Percentiles rank a stretch among this genome's conserved stretches.
Evolutionary conservation across 345 rosid genomes (phyloP).

Genomic region (Fremontodendron californicum): DNA sequence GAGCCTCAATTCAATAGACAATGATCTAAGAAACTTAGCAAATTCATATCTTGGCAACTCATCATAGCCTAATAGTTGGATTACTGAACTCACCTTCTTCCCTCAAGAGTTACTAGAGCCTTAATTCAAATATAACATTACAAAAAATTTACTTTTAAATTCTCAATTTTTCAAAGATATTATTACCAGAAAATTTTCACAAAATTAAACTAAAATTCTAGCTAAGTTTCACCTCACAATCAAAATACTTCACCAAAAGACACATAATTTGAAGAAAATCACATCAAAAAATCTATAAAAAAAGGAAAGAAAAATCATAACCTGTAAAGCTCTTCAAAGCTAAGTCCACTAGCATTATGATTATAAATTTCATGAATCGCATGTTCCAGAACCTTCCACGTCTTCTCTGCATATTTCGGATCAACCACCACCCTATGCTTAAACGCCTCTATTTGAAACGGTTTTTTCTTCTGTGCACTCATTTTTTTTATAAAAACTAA

Average conservation of each 20-base stretch:
- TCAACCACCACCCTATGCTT: constrained; percentile 73
- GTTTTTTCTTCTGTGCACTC: constrained; percentile 66
- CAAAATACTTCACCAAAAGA: background rate
- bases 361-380: constrained; percentile 78
- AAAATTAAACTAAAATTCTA: background rate
- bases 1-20: background rate
- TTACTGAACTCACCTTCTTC: background rate
- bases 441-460: constrained; percentile 72
- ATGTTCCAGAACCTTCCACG: constrained; percentile 73
- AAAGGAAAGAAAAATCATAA: constrained; percentile 6
- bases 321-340: constrained; percentile 75
- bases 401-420: constrained; percentile 76
- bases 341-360: constrained; percentile 71
- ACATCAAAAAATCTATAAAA: background rate
- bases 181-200: background rate
- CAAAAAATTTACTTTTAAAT: background rate
- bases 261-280: background rate
- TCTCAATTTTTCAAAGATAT: background rate
- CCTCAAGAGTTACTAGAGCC: background rate
- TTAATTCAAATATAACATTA: no score
- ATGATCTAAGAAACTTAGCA: background rate
- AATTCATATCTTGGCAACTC: background rate
- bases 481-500: constrained; percentile 24
- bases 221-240: background rate
- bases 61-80: background rate